Evolutionary conservation across 441 rosid genomes (phyloP).

Genomic region (Pelargonium citronellum): DNA sequence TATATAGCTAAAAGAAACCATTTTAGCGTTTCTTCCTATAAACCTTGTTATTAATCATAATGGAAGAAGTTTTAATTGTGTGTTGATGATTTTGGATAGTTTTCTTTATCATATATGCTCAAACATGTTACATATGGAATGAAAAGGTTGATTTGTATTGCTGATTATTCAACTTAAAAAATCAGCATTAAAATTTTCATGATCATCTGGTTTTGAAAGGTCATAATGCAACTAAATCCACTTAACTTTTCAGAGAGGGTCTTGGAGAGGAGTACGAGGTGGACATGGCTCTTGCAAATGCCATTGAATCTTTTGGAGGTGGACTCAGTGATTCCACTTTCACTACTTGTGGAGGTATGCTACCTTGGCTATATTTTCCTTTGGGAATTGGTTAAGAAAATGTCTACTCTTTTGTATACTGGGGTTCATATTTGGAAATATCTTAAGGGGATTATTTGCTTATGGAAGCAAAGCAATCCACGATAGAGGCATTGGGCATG

Average conservation of each 20-base stretch:
- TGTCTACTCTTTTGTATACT: not conserved
- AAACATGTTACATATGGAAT: not conserved
- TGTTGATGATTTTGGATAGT: not conserved
- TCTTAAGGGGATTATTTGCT: not conserved
- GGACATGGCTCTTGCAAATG: constrained; percentile 17
- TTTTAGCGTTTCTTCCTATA: no score
- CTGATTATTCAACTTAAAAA: not conserved
- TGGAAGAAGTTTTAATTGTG: not conserved
- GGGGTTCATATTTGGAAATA: not conserved
- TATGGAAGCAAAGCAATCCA: not conserved
- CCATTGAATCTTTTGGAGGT: constrained; percentile 15
- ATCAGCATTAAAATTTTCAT: constrained; percentile 7
- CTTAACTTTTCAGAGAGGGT: constrained; percentile 12
- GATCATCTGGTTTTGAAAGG: not conserved
- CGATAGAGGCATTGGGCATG: not conserved
- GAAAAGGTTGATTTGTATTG: constrained; percentile 5
- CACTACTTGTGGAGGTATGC: constrained; percentile 12
- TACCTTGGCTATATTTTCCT: not conserved
- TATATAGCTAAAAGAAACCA: not conserved
- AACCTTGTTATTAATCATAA: not conserved
- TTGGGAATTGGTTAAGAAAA: not conserved
- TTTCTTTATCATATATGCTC: constrained; percentile 8
- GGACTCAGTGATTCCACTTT: constrained; percentile 11
- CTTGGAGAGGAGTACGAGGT: constrained; percentile 12
- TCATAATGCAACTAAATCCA: not conserved